These are phyloP conservation scores for Musa beccarii DNA, from an alignment of 176 grass and related monocot genomes.

Conservation along the genomic window DNA sequence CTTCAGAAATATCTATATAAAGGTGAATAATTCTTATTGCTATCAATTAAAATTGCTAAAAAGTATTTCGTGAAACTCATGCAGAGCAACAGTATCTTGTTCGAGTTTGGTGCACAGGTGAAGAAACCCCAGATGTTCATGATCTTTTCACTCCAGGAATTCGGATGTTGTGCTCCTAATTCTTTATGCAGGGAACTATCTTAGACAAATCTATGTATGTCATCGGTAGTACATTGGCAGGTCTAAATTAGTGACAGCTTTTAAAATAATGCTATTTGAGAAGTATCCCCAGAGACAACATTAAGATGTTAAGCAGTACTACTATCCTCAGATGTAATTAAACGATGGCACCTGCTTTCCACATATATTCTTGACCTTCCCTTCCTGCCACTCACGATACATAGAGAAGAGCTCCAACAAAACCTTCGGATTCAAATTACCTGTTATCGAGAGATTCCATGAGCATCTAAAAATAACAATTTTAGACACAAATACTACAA, in stretches of 20 bases:
- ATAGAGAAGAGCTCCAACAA: conserved; percentile 68
- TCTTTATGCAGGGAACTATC: background rate
- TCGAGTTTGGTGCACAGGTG: background rate
- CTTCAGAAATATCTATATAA: background rate
- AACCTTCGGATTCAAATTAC: conserved; percentile 59
- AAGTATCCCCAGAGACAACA: too few species aligned
- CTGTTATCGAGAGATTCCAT: conserved; percentile 21
- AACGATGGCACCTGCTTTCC: conserved; percentile 37
- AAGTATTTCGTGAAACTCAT: background rate
- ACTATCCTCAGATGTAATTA: background rate
- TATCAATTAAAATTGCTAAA: background rate
- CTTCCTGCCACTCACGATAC: conserved; percentile 82
- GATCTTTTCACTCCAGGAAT: background rate
- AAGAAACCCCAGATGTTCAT: background rate
- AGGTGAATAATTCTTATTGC: background rate
- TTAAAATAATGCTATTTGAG: too few species aligned
- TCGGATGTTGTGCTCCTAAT: background rate
- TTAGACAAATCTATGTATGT: background rate
- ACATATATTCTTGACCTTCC: conserved; percentile 71
- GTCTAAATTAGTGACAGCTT: background rate
- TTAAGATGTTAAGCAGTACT: too few species aligned
- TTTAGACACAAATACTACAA: background rate
- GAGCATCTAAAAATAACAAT: background rate
- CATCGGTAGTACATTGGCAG: background rate
- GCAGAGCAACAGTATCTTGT: too few species aligned